A percentile compares a stretch with the other conserved stretches of the same genome.
Conservation (phyloP, 2,329 filamentous ascomycete species). For the Botrytis hyacinthi region DNA sequence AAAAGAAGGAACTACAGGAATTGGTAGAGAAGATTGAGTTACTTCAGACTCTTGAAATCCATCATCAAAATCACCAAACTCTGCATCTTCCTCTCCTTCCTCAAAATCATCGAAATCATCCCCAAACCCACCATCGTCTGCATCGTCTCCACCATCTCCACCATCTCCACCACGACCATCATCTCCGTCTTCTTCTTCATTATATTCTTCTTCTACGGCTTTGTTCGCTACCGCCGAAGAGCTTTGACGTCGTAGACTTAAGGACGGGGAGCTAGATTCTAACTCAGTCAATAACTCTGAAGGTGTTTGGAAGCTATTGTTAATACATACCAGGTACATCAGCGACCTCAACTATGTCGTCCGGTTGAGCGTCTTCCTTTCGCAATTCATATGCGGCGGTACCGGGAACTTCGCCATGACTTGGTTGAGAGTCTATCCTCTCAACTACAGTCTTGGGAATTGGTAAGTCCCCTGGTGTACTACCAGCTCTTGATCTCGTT, state of each 20-base stretch:
- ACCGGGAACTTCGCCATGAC: conserved; percentile 60
- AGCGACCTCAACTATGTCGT: conserved; percentile 52
- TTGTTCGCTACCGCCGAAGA: conserved; percentile 36
- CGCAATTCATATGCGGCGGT: conserved; percentile 57
- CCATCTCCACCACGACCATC: conserved; percentile 32
- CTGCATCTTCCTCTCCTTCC: conserved; percentile 51
- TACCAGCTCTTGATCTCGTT: conserved; percentile 32
- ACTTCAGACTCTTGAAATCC: conserved; percentile 58
- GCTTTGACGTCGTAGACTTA: conserved; percentile 43
- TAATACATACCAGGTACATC: conserved; percentile 56
- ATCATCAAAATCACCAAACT: conserved; percentile 58
- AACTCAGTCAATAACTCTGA: conserved; percentile 59
- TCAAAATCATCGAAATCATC: conserved; percentile 71
- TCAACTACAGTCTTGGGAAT: conserved; percentile 59
- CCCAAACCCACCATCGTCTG: conserved; percentile 52
- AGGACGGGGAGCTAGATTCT: conserved; percentile 52
- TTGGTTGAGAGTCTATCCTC: conserved; percentile 54
- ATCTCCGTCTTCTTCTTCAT: conserved; percentile 52
- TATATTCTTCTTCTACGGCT: conserved; percentile 55
- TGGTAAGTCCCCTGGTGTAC: conserved; percentile 42
- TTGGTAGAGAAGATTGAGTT: conserved; percentile 39
- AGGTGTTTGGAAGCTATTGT: conserved; percentile 27
- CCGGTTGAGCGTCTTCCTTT: conserved; percentile 57
- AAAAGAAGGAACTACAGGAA: conserved; percentile 41
- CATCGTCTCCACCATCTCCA: conserved; percentile 20